Base-by-base conservation (phyloP, 306 rosid species). In the Gynostemma pentaphyllum region DNA sequence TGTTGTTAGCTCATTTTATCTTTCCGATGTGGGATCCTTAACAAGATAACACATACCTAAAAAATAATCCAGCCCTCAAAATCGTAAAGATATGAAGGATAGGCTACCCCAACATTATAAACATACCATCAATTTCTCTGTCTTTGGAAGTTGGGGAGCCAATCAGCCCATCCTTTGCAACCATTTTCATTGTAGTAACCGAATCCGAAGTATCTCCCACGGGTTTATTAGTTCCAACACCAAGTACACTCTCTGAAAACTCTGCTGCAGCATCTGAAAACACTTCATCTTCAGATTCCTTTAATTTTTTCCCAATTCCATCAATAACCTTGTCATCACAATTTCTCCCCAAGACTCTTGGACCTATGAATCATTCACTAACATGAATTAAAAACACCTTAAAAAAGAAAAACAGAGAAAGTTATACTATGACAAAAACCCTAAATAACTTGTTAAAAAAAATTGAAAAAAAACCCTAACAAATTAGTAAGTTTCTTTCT, bases 191-290 rank as follows among this genome's bases (percentile, higher is more conserved):
- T 41, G 36, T 51, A 57, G 68, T 61, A 42, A 45, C 73, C 6
- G 75, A 53, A 60, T 71, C 80, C 29, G 16, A 66, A 64, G 23
- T 57, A 49, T 79, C 76, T 26, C 9, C 51, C 4, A 62, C 34
- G 44, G 16, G 11, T 62, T 70, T 76, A 18, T 48, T 62, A 18
- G 44, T 32, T 52, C 75, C 63, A 1, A 60, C 68, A 41, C 47
- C 73, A 16, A 23, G 27, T 70, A 76, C 76, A 21, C 48, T 46
- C 21, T 83, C 89, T 11, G 78, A 67, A 82, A 88, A 92, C 28
- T 88, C 95, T 0, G 87, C 71, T 50, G 54, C 87, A 12, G 95
- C 96, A 79, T 86, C 98, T 5, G 90, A 75, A 63, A 64, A 92
- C 27, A 85, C 75, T 8, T 81, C 92, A 61, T 81, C 82, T 63